Percentiles rank a stretch among this genome's conserved stretches.
Evolutionary conservation across 345 rosid species (phyloP).

Genomic region (Corchorus capsularis): DNA sequence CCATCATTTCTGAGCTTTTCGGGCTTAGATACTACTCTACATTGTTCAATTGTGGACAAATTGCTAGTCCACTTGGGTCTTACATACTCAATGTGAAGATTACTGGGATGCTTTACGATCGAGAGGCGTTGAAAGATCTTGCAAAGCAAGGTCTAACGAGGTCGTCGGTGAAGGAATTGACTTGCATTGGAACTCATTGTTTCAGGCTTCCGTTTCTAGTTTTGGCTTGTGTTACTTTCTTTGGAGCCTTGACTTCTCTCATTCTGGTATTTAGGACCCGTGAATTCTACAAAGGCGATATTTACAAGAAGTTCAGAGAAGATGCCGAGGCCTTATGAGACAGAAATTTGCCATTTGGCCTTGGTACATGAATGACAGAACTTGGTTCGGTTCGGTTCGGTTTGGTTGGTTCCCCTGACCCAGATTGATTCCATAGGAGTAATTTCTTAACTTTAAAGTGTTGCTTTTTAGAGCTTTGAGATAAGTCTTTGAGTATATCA

Average conservation of each 20-base stretch:
- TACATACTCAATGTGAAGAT: conserved; percentile 74
- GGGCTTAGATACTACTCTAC: conserved; percentile 90
- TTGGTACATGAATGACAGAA: background rate
- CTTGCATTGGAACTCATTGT: conserved; percentile 64
- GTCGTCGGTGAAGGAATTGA: conserved; percentile 60
- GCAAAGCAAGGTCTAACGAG: conserved; percentile 47
- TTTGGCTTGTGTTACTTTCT: conserved; percentile 50
- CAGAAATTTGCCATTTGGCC: background rate
- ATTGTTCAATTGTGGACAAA: conserved; percentile 79
- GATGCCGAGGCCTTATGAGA: conserved; percentile 20
- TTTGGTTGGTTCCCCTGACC: background rate
- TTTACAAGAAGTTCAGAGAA: conserved; percentile 77
- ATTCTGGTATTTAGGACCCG: conserved; percentile 66
- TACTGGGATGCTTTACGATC: conserved; percentile 67
- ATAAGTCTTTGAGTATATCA: background rate
- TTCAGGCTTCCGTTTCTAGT: conserved; percentile 62
- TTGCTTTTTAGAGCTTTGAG: background rate
- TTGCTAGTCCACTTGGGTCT: conserved; percentile 82
- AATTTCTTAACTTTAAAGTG: background rate
- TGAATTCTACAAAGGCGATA: conserved; percentile 74
- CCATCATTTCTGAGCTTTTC: conserved; percentile 85
- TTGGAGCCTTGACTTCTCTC: conserved; percentile 63
- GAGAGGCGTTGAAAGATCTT: conserved; percentile 62
- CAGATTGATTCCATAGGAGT: too few species aligned
- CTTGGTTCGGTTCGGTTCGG: too few species aligned